Evolutionary conservation across 306 rosid genomes (phyloP).

Genomic region (Sechiopsis laciniata): DNA sequence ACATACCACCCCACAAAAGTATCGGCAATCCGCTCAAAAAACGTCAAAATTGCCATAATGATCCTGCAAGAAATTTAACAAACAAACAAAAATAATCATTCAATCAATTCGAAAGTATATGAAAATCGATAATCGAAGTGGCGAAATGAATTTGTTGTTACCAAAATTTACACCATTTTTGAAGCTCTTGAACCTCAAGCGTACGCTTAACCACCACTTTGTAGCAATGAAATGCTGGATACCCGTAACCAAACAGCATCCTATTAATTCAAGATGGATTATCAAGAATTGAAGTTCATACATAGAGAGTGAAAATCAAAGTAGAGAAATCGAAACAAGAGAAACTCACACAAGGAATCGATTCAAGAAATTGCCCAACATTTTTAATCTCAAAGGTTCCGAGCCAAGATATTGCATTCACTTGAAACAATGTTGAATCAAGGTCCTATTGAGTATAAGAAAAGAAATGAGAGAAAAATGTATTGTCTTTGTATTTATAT

Average conservation of each 20-base stretch:
- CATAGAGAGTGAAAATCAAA: too few relatives aligned
- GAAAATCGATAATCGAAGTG: neutral
- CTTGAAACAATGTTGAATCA: too few relatives aligned
- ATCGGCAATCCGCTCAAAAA: conserved; percentile 63
- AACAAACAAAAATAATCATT: neutral
- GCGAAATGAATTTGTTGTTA: neutral
- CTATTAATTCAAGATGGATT: neutral
- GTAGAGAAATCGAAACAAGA: too few relatives aligned
- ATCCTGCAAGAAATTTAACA: conserved; percentile 27
- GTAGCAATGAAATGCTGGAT: conserved; percentile 49
- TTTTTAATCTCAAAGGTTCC: too few relatives aligned
- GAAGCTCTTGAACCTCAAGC: conserved; percentile 61
- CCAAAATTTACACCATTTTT: conserved; percentile 90
- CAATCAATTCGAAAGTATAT: too few relatives aligned
- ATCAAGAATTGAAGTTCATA: neutral
- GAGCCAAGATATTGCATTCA: too few relatives aligned
- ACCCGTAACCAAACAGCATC: neutral
- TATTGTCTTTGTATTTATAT: too few relatives aligned
- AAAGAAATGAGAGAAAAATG: too few relatives aligned
- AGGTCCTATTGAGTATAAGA: too few relatives aligned
- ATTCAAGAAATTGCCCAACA: too few relatives aligned
- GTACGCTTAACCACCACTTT: conserved; percentile 56
- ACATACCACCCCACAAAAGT: conserved; percentile 56
- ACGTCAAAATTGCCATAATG: conserved; percentile 58
- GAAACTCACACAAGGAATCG: too few relatives aligned